Percentiles rank a stretch among this genome's conserved stretches.
phyloP scores from a whole-genome alignment of 2,329 filamentous ascomycete species.

The Colletotrichum tropicale region DNA sequence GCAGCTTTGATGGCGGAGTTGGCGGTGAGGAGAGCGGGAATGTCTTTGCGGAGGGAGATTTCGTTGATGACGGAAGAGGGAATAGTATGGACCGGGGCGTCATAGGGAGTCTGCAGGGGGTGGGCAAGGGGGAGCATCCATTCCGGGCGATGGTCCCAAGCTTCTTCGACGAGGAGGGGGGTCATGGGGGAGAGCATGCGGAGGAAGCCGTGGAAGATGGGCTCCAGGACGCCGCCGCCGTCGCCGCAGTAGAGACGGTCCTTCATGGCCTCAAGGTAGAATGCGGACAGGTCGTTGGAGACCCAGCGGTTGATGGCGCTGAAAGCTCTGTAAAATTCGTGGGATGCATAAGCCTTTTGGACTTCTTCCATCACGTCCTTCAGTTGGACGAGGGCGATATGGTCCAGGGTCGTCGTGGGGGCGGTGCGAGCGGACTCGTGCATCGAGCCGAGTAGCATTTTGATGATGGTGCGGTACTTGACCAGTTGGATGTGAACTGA shows the following conservation, averaged over 20 bases:
- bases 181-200: conserved; percentile 82
- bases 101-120: conserved; percentile 55
- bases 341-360: conserved; percentile 66
- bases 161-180: conserved; percentile 85
- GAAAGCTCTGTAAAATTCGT: conserved; percentile 84
- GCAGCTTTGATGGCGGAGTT: conserved; percentile 74
- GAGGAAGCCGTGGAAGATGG: conserved; percentile 74
- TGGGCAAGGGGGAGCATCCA: conserved; percentile 52
- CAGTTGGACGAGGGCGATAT: conserved; percentile 80
- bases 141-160: conserved; percentile 77
- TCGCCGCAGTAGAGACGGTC: conserved; percentile 89
- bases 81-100: conserved; percentile 44
- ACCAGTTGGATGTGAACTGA: conserved; percentile 77
- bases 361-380: conserved; percentile 69
- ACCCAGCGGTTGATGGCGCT: conserved; percentile 81
- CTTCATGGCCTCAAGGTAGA: conserved; percentile 93
- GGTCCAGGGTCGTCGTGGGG: conserved; percentile 67
- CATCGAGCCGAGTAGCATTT: conserved; percentile 84
- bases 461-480: conserved; percentile 89
- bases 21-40: conserved; percentile 56
- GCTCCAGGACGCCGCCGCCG: conserved; percentile 65
- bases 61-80: conserved; percentile 42
- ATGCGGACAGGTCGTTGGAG: conserved; percentile 82
- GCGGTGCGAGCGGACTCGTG: conserved; percentile 55
- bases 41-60: conserved; percentile 42